These are phyloP conservation scores for Madurella fahalii DNA, from an alignment of 2,329 filamentous ascomycete species.

Conservation along the genomic window DNA sequence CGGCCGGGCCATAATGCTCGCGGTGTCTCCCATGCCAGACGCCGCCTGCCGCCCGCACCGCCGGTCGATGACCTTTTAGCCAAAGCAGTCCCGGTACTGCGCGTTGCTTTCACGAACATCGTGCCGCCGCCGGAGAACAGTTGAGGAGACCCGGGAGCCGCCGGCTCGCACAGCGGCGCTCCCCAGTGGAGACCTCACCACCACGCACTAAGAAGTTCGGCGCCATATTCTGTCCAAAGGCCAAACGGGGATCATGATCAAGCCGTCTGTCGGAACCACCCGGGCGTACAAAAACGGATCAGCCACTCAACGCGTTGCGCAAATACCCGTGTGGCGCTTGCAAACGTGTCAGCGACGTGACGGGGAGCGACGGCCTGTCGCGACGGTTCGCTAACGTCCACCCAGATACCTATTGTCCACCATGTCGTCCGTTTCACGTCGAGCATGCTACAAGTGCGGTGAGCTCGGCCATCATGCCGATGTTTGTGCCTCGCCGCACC, in stretches of 20 bases:
- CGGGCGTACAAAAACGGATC: not conserved
- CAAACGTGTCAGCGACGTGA: slow-evolving; percentile 10
- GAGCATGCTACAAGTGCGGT: slow-evolving; percentile 79
- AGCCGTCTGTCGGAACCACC: not conserved
- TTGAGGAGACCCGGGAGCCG: too few species aligned
- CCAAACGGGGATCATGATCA: not conserved
- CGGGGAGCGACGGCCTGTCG: not conserved
- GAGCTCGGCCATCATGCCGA: slow-evolving; percentile 79
- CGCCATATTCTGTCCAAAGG: too few species aligned
- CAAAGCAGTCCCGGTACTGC: too few species aligned
- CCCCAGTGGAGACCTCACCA: too few species aligned
- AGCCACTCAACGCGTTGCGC: not conserved
- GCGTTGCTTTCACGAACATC: too few species aligned
- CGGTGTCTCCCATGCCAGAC: not conserved
- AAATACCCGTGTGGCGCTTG: not conserved
- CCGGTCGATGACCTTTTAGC: not conserved
- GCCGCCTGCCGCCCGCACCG: not conserved
- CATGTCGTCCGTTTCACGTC: slow-evolving; percentile 78
- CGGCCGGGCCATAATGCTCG: not conserved
- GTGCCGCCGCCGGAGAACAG: too few species aligned
- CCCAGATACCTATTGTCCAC: slow-evolving; percentile 14
- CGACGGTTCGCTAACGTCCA: slow-evolving; percentile 10
- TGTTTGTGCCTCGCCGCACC: slow-evolving; percentile 96
- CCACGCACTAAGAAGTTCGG: too few species aligned
- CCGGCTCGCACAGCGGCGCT: too few species aligned